These are phyloP conservation scores for Teunomyces lycoperdinae DNA, from an alignment of 805 yeast genomes.

Conservation along the genomic window DNA sequence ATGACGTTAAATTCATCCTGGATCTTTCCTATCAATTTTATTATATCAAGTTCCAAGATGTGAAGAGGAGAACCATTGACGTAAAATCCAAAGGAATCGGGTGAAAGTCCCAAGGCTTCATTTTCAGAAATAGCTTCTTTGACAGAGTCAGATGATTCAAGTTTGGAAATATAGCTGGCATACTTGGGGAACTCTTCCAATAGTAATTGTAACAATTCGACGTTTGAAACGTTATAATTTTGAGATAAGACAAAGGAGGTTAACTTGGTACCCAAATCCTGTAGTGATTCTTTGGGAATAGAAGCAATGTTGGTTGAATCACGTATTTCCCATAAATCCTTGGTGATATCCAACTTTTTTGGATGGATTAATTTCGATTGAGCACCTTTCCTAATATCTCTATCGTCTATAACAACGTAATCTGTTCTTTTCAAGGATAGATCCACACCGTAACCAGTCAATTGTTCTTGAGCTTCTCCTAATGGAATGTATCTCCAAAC, in stretches of 20 bases:
- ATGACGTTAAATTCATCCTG: constrained; percentile 23
- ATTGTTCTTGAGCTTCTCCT: constrained; percentile 6
- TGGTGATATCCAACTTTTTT: constrained; percentile 15
- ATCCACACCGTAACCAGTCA: constrained; percentile 67
- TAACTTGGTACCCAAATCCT: constrained; percentile 39
- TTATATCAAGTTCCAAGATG: constrained; percentile 42
- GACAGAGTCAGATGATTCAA: constrained; percentile 16
- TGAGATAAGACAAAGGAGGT: constrained; percentile 35
- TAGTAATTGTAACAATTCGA: constrained; percentile 36
- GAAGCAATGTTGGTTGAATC: constrained; percentile 22
- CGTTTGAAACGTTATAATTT: constrained; percentile 18
- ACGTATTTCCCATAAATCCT: constrained; percentile 14
- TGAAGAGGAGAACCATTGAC: constrained; percentile 67
- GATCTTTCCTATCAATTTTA: constrained; percentile 41
- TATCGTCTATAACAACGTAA: constrained; percentile 62
- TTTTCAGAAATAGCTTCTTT: constrained; percentile 26
- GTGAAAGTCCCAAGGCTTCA: constrained; percentile 34
- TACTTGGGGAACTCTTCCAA: constrained; percentile 56
- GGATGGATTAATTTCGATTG: constrained; percentile 20
- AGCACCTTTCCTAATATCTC: constrained; percentile 34
- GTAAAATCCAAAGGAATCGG: constrained; percentile 50
- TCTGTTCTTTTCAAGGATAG: constrained; percentile 64
- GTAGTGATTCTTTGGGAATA: constrained; percentile 28
- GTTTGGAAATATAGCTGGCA: constrained; percentile 33
- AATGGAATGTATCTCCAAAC: constrained; percentile 69